phyloP scores from a whole-genome alignment of 768 basidiomycete species.

The Suillus weaverae region DNA sequence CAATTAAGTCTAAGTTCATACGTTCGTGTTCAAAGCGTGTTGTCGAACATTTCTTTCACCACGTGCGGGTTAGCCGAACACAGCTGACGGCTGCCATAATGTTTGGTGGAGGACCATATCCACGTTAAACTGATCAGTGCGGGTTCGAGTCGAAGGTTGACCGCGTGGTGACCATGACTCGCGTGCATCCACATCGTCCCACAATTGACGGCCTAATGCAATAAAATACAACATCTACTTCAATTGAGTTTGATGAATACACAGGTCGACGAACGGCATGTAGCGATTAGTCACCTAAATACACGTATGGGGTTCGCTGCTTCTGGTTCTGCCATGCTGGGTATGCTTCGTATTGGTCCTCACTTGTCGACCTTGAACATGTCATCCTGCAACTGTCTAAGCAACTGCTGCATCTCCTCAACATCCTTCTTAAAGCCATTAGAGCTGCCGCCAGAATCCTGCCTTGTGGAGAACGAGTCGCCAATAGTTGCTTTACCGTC shows the following conservation, averaged over 20 bases:
- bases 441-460: slow-evolving; percentile 44
- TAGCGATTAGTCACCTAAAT: slow-evolving; percentile 1
- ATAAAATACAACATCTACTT: background rate
- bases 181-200: background rate
- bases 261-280: background rate
- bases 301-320: background rate
- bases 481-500: slow-evolving; percentile 60
- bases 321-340: background rate
- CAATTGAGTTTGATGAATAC: background rate
- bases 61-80: background rate
- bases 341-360: background rate
- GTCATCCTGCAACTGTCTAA: slow-evolving; percentile 46
- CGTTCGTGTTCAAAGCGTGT: background rate
- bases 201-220: background rate
- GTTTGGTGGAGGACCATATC: background rate
- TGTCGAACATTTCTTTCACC: no score
- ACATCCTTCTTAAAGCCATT: slow-evolving; percentile 71
- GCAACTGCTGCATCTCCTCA: slow-evolving; percentile 63
- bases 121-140: background rate
- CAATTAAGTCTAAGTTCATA: background rate
- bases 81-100: background rate
- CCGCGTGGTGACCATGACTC: background rate
- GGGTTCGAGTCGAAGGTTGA: background rate
- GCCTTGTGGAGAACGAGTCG: slow-evolving; percentile 52
- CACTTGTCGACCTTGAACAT: slow-evolving; percentile 19